These are phyloP conservation scores for Davidsoniella virescens DNA, from an alignment of 2,329 filamentous ascomycete species.

Conservation along the genomic window DNA sequence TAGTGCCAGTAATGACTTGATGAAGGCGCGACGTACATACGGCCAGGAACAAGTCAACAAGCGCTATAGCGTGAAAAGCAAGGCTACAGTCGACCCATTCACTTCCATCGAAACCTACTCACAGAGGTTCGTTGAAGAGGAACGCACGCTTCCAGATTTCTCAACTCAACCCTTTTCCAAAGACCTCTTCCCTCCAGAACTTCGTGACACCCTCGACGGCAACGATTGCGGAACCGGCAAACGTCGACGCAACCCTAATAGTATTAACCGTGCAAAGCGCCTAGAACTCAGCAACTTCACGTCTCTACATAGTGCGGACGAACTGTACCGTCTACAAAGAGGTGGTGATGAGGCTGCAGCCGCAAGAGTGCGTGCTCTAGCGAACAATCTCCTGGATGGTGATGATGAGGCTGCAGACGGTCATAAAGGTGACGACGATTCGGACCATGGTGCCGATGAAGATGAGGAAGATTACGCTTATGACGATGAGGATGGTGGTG, in stretches of 20 bases:
- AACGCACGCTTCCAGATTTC: slow-evolving; percentile 38
- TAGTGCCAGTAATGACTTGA: slow-evolving; percentile 24
- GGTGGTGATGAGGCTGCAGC: slow-evolving; percentile 18
- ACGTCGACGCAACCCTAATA: neutral
- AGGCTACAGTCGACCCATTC: slow-evolving; percentile 41
- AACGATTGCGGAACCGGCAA: slow-evolving; percentile 19
- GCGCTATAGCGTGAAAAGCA: slow-evolving; percentile 37
- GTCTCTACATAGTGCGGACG: slow-evolving; percentile 32
- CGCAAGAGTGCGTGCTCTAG: slow-evolving; percentile 19
- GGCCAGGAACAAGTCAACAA: slow-evolving; percentile 43
- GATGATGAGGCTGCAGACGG: slow-evolving; percentile 32
- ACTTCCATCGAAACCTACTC: slow-evolving; percentile 42
- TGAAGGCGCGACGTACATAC: slow-evolving; percentile 28
- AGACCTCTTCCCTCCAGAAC: slow-evolving; percentile 39
- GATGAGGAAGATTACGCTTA: slow-evolving; percentile 30
- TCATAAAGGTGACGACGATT: slow-evolving; percentile 30
- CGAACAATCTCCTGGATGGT: slow-evolving; percentile 26
- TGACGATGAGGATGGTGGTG: slow-evolving; percentile 43
- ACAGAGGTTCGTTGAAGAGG: slow-evolving; percentile 34
- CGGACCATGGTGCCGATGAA: slow-evolving; percentile 23
- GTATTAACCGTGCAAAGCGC: slow-evolving; percentile 22
- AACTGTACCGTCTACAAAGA: slow-evolving; percentile 28
- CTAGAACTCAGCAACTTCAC: slow-evolving; percentile 32
- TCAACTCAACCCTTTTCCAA: slow-evolving; percentile 31
- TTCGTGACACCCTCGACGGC: slow-evolving; percentile 38